Conservation (phyloP, 1,284 basidiomycete species). For the Ustilago sp. region DNA sequence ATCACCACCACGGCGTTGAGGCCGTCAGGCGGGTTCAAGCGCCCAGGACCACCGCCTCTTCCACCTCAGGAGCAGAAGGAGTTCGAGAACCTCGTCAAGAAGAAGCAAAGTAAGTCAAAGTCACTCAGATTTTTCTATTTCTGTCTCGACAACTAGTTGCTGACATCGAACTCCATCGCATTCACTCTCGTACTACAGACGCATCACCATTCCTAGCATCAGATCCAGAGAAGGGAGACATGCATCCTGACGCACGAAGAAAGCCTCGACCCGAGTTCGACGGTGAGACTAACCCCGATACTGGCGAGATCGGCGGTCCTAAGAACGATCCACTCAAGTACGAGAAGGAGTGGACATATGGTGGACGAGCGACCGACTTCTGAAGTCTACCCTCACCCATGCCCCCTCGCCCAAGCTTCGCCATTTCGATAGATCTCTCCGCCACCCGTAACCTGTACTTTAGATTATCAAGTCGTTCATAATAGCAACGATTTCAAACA, state of each 20-base stretch:
- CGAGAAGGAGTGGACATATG: slow-evolving; percentile 68
- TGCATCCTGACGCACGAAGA: slow-evolving; percentile 70
- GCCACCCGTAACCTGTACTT: slow-evolving; percentile 6
- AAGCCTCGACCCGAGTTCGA: slow-evolving; percentile 72
- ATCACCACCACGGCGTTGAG: slow-evolving; percentile 17
- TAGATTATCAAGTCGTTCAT: neutral
- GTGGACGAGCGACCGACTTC: slow-evolving; percentile 67
- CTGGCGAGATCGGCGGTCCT: slow-evolving; percentile 74
- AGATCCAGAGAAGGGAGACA: slow-evolving; percentile 48
- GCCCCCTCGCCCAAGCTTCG: neutral
- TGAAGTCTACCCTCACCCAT: slow-evolving; percentile 7
- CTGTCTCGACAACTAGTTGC: neutral
- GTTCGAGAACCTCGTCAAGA: slow-evolving; percentile 69
- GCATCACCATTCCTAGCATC: slow-evolving; percentile 46
- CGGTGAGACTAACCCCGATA: slow-evolving; percentile 73
- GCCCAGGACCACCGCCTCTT: slow-evolving; percentile 69
- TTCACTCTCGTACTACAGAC: slow-evolving; percentile 10
- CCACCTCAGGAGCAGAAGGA: slow-evolving; percentile 70
- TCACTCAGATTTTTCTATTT: neutral
- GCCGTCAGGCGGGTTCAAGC: slow-evolving; percentile 52
- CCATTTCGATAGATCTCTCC: neutral
- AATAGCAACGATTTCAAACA: neutral
- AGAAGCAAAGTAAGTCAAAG: slow-evolving; percentile 62
- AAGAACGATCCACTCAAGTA: slow-evolving; percentile 73
- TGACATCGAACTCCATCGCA: neutral